Conservation (phyloP, 306 rosid genomes). For the Cercis canadensis region DNA sequence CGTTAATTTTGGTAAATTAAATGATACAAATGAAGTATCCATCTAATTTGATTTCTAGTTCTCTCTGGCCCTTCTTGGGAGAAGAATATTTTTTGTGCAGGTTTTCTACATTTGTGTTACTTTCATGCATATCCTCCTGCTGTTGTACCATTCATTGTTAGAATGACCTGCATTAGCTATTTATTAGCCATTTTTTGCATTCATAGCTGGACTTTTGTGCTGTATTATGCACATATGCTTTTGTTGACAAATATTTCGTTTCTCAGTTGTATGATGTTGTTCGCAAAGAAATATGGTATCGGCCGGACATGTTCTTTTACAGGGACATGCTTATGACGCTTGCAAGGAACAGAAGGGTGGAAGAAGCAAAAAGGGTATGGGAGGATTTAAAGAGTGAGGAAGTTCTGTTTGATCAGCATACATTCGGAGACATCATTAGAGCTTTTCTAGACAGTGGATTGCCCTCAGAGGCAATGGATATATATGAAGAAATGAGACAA, state of each 20-base stretch:
- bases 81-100: too few species aligned
- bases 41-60: too few species aligned
- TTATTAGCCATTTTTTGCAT: too few species aligned
- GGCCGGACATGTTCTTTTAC: slow-evolving; percentile 90
- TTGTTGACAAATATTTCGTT: too few species aligned
- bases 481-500: slow-evolving; percentile 78
- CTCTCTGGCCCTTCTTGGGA: too few species aligned
- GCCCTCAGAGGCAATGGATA: slow-evolving; percentile 78
- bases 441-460: slow-evolving; percentile 72
- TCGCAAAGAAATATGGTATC: slow-evolving; percentile 93
- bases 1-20: too few species aligned
- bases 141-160: too few species aligned
- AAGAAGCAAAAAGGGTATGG: slow-evolving; percentile 84
- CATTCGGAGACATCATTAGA: slow-evolving; percentile 86
- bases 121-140: too few species aligned
- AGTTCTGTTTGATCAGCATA: slow-evolving; percentile 90
- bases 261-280: slow-evolving; percentile 49
- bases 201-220: too few species aligned
- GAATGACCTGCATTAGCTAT: too few species aligned
- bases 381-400: slow-evolving; percentile 72
- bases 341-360: slow-evolving; percentile 75
- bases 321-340: slow-evolving; percentile 96
- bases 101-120: too few species aligned
- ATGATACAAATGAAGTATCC: too few species aligned
- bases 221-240: slow-evolving; percentile 13